These are phyloP conservation scores for Pseudopithomyces maydicus DNA, from an alignment of 2,329 filamentous ascomycete genomes.

Conservation along the genomic window DNA sequence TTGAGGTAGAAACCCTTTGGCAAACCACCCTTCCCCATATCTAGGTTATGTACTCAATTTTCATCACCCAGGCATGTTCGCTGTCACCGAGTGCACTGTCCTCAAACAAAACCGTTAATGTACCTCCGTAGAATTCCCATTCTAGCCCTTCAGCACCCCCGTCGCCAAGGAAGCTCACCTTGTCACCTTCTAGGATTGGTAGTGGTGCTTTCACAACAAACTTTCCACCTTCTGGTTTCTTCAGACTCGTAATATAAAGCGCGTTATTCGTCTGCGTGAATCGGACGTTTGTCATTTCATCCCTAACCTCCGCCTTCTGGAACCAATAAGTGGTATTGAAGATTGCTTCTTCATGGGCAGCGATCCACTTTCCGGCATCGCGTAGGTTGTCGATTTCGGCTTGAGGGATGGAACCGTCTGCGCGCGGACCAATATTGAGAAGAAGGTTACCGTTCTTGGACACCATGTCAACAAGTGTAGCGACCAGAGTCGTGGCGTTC, in stretches of 20 bases:
- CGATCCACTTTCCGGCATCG: slow-evolving; percentile 61
- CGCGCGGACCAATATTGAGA: slow-evolving; percentile 60
- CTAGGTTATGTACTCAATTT: slow-evolving; percentile 17
- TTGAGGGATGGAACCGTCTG: slow-evolving; percentile 59
- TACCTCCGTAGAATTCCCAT: slow-evolving; percentile 20
- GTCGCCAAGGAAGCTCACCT: slow-evolving; percentile 52
- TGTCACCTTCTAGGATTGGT: slow-evolving; percentile 55
- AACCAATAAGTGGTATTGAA: slow-evolving; percentile 63
- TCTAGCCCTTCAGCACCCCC: slow-evolving; percentile 22
- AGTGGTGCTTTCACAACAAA: slow-evolving; percentile 52
- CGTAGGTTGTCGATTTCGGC: slow-evolving; percentile 55
- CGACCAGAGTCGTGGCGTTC: slow-evolving; percentile 56
- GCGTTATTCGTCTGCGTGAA: slow-evolving; percentile 60
- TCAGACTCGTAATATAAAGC: slow-evolving; percentile 58
- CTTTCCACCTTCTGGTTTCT: slow-evolving; percentile 42
- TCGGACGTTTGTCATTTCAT: slow-evolving; percentile 47
- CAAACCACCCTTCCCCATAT: too few species aligned
- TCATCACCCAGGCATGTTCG: slow-evolving; percentile 21
- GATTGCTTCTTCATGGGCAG: slow-evolving; percentile 58
- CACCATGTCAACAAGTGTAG: slow-evolving; percentile 58
- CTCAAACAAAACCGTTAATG: slow-evolving; percentile 27
- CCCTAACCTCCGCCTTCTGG: slow-evolving; percentile 43
- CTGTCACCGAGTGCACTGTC: slow-evolving; percentile 20
- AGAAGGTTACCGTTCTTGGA: slow-evolving; percentile 63
- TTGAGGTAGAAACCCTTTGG: too few species aligned